Evolutionary conservation across 495 filamentous ascomycete genomes (phyloP).

Genomic region (Xanthoparmelia taractica): DNA sequence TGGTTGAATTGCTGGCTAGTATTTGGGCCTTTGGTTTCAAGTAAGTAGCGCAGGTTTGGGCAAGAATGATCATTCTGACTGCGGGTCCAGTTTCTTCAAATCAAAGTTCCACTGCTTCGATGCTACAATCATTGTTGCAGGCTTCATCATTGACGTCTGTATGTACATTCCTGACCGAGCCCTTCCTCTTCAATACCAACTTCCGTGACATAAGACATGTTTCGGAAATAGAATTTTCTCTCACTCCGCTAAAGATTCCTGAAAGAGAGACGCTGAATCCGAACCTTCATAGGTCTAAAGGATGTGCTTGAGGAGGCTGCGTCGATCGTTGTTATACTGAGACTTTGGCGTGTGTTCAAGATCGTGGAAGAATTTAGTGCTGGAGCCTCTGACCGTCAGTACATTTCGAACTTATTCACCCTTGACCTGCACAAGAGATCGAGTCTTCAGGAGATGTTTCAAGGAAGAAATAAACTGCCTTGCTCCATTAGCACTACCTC

Average conservation of each 20-base stretch:
- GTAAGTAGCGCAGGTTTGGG: constrained; percentile 33
- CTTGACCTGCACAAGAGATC: neutral
- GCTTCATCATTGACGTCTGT: constrained; percentile 50
- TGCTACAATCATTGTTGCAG: constrained; percentile 51
- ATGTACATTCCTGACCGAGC: neutral
- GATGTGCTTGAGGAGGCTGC: constrained; percentile 54
- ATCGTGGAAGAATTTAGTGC: constrained; percentile 57
- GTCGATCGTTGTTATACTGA: constrained; percentile 53
- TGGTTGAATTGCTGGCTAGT: constrained; percentile 49
- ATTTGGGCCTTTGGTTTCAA: constrained; percentile 48
- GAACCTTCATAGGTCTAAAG: constrained; percentile 31
- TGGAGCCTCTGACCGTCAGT: constrained; percentile 43
- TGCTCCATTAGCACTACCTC: neutral
- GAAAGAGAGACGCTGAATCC: neutral
- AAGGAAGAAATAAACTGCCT: neutral
- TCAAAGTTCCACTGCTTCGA: constrained; percentile 58
- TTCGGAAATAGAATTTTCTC: neutral
- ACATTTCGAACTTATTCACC: neutral
- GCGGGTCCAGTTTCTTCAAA: constrained; percentile 46
- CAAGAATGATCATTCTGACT: neutral
- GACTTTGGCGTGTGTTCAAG: constrained; percentile 62
- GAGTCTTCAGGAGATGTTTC: neutral
- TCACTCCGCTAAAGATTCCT: neutral
- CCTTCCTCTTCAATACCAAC: neutral
- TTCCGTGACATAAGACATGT: neutral